These are phyloP conservation scores for Blechomonas ayalai DNA, from an alignment of 208 protist genomes.

Conservation along the genomic window DNA sequence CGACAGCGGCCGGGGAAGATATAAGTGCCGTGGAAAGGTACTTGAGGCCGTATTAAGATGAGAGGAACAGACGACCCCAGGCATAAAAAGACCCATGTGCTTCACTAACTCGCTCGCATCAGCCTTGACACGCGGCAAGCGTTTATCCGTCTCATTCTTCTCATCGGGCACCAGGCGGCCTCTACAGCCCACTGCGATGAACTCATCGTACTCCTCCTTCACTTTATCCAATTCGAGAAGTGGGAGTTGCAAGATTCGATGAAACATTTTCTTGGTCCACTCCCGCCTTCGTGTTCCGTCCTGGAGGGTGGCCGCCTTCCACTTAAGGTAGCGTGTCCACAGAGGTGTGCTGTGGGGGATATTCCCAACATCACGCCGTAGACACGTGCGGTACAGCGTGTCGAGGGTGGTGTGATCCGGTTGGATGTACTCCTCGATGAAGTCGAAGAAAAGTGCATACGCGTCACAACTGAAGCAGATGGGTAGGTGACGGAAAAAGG, in stretches of 20 bases:
- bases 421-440: conserved; percentile 45
- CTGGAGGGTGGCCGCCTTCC: conserved; percentile 34
- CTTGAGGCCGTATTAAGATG: not conserved
- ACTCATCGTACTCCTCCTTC: conserved; percentile 71
- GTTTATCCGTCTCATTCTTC: conserved; percentile 38
- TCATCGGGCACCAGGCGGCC: conserved; percentile 47
- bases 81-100: conserved; percentile 15
- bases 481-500: conserved; percentile 76
- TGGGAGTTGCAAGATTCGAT: conserved; percentile 61
- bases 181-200: conserved; percentile 50
- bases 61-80: conserved; percentile 1
- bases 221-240: conserved; percentile 52
- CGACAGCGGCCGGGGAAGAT: conserved; percentile 36
- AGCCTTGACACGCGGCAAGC: conserved; percentile 26
- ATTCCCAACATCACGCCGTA: conserved; percentile 66
- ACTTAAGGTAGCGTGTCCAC: conserved; percentile 64
- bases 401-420: conserved; percentile 45
- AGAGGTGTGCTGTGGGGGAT: conserved; percentile 58
- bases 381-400: conserved; percentile 41
- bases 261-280: conserved; percentile 61
- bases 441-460: conserved; percentile 71
- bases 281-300: conserved; percentile 34
- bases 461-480: conserved; percentile 57
- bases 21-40: conserved; percentile 14
- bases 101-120: conserved; percentile 26